Evolutionary conservation across 257 asterid species (phyloP).

Genomic region (Scutellaria galericulata): DNA sequence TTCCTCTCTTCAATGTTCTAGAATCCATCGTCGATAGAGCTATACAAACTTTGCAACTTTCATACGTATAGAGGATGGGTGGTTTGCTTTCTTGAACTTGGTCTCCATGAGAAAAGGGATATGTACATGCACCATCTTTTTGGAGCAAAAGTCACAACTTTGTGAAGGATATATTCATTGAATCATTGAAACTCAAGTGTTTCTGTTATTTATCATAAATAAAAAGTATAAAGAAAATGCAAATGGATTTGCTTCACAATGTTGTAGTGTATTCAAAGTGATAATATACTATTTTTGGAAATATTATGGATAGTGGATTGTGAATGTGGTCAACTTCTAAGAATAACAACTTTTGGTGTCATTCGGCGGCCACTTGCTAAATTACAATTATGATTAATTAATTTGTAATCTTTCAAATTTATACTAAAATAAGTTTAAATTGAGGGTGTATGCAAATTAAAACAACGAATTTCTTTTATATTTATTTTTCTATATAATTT

Average conservation of each 20-base stretch:
- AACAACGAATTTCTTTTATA: too few species aligned
- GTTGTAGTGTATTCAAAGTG: slow-evolving; percentile 4
- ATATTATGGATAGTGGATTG: not conserved
- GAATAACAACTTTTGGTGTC: not conserved
- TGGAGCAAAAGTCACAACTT: slow-evolving; percentile 13
- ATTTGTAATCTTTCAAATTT: too few species aligned
- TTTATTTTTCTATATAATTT: too few species aligned
- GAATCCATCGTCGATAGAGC: not conserved
- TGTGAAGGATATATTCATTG: slow-evolving; percentile 20
- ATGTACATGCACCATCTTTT: not conserved
- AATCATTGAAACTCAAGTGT: not conserved
- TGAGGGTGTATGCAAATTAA: too few species aligned
- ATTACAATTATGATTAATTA: not conserved
- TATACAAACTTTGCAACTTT: not conserved
- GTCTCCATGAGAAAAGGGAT: not conserved
- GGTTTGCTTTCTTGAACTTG: slow-evolving; percentile 31
- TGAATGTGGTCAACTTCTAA: not conserved
- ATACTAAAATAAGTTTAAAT: too few species aligned
- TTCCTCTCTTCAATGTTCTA: slow-evolving; percentile 41
- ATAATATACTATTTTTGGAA: slow-evolving; percentile 26
- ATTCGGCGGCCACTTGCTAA: slow-evolving; percentile 21
- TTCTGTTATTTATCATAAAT: not conserved
- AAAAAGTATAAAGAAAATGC: not conserved
- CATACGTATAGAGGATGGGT: not conserved
- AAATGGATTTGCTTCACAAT: not conserved